Percentiles rank a stretch among this genome's conserved stretches.
These are phyloP conservation scores for Guillardia theta DNA, from an alignment of 78 protist genomes.

Conservation along the genomic window DNA sequence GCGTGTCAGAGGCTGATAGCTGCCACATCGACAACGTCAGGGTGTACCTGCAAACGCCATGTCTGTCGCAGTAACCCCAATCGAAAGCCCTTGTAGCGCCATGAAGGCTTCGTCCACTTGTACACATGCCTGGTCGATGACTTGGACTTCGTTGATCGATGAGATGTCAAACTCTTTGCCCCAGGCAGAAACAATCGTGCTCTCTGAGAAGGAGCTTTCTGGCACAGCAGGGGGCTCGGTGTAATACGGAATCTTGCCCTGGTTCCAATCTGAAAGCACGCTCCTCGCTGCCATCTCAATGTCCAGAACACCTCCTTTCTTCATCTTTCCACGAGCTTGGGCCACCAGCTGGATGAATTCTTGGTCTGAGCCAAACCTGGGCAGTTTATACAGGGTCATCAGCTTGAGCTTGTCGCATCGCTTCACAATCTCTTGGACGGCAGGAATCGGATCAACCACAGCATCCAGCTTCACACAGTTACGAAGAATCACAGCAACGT, in stretches of 20 bases:
- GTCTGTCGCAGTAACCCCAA: not conserved
- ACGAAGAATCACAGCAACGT: constrained; percentile 39
- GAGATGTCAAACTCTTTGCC: constrained; percentile 7
- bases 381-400: constrained; percentile 18
- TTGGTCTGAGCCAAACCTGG: not conserved
- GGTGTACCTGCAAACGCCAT: not conserved
- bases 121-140: constrained; percentile 1
- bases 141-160: not conserved
- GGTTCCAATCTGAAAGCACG: constrained; percentile 68
- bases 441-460: not conserved
- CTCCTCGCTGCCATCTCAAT: constrained; percentile 52
- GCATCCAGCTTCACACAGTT: constrained; percentile 45
- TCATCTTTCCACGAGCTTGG: not conserved
- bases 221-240: not conserved
- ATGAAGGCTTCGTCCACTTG: not conserved
- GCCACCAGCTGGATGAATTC: constrained; percentile 28
- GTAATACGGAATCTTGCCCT: not conserved
- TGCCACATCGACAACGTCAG: not conserved
- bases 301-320: constrained; percentile 57
- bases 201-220: not conserved
- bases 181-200: not conserved
- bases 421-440: not conserved
- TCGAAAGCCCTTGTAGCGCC: not conserved
- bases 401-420: not conserved
- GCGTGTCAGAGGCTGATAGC: not conserved